A percentile compares a stretch with the other conserved stretches of the same genome.
These are phyloP conservation scores for Oryza officinalis DNA, from an alignment of 176 grass and related monocot species.

Conservation along the genomic window DNA sequence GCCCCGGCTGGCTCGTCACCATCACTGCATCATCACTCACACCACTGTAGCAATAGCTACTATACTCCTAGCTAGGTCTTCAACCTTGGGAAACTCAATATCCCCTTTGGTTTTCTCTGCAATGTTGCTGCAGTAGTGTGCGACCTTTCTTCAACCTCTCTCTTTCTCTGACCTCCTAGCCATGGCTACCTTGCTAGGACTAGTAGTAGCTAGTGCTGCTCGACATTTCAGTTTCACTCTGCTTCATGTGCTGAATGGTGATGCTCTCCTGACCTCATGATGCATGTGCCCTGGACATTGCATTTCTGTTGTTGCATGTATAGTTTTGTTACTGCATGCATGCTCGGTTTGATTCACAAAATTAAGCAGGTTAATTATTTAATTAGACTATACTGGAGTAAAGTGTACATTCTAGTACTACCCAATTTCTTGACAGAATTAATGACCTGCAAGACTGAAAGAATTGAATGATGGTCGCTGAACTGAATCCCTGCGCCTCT, in stretches of 20 bases:
- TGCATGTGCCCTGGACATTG: neutral
- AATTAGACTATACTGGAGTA: neutral
- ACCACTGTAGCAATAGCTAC: neutral
- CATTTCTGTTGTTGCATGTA: neutral
- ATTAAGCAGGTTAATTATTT: too few species aligned
- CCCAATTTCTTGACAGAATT: neutral
- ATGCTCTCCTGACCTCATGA: neutral
- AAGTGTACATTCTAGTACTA: too few species aligned
- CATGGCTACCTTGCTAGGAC: neutral
- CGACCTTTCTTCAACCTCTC: neutral
- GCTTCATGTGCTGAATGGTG: neutral
- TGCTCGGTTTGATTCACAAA: neutral
- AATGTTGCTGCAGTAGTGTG: neutral
- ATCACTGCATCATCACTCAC: neutral
- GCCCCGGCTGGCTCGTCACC: neutral
- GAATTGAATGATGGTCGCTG: neutral
- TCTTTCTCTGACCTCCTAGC: neutral
- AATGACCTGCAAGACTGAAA: neutral
- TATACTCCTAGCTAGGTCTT: neutral
- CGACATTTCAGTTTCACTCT: neutral
- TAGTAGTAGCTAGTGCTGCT: neutral
- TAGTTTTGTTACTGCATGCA: neutral
- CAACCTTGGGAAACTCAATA: conserved; percentile 41
- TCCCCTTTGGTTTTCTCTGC: neutral
- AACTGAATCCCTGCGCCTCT: neutral